Conservation (phyloP, 129 eudicot species). For the Heracleum sosnowskyi region DNA sequence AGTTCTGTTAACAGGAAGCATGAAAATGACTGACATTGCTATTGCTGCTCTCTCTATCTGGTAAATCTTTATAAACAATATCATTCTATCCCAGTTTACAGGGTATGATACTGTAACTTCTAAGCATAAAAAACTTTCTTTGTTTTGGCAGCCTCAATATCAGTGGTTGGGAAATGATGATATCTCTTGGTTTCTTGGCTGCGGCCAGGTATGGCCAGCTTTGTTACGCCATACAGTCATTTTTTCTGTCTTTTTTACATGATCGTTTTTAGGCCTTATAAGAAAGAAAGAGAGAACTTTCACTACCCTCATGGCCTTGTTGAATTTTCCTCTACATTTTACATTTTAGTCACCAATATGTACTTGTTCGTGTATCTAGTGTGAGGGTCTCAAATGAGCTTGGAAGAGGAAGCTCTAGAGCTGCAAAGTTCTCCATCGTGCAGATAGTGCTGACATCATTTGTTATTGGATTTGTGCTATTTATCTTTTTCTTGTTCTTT, state of each 20-base stretch:
- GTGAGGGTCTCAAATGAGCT: constrained; percentile 53
- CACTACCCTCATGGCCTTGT: not conserved
- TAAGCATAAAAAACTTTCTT: not conserved
- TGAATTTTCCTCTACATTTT: not conserved
- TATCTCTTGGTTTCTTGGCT: constrained; percentile 41
- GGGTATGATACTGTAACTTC: not conserved
- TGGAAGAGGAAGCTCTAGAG: constrained; percentile 39
- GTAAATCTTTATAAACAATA: not conserved
- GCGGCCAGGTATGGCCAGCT: constrained; percentile 18
- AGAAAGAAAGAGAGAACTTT: not conserved
- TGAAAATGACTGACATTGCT: constrained; percentile 31
- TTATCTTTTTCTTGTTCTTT: constrained; percentile 31
- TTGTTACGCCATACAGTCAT: not conserved
- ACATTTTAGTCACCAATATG: not conserved
- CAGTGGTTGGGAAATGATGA: constrained; percentile 45
- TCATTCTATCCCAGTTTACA: not conserved
- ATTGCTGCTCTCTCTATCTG: constrained; percentile 6
- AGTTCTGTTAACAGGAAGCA: constrained; percentile 33
- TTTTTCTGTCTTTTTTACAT: not conserved
- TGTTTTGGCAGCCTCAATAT: constrained; percentile 38
- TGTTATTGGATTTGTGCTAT: constrained; percentile 34
- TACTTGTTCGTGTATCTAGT: constrained; percentile 11
- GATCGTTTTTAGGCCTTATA: not conserved
- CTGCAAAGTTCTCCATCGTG: constrained; percentile 40
- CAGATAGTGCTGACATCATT: constrained; percentile 26